Percentiles rank a stretch among this genome's conserved stretches.
Evolutionary conservation across 1,139 yeast species (phyloP).

Genomic region (Zygosaccharomyces pseudobailii): DNA sequence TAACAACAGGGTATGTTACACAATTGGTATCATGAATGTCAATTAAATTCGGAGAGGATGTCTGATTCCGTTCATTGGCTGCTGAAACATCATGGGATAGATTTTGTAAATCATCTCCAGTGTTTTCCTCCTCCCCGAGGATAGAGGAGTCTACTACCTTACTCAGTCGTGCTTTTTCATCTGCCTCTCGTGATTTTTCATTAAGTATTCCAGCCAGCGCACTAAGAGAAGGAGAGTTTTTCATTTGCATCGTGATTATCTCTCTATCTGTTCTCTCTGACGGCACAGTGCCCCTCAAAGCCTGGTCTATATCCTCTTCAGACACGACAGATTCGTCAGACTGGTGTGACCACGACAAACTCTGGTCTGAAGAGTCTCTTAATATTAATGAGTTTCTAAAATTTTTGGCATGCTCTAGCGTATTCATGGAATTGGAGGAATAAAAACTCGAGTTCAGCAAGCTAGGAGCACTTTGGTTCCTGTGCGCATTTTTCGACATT

Average conservation of each 20-base stretch:
- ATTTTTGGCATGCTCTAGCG: conserved; percentile 43
- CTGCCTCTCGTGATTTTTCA: conserved; percentile 33
- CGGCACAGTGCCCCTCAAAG: not conserved
- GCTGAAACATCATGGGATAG: conserved; percentile 11
- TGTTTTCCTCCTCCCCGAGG: conserved; percentile 27
- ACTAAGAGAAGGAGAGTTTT: conserved; percentile 43
- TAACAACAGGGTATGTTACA: conserved; percentile 11
- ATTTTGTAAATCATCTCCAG: conserved; percentile 16
- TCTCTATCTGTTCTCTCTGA: conserved; percentile 12
- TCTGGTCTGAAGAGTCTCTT: conserved; percentile 22
- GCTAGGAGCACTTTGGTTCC: conserved; percentile 5
- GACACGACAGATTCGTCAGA: conserved; percentile 3
- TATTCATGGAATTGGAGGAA: conserved; percentile 32
- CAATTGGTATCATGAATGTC: conserved; percentile 30
- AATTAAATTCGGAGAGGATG: conserved; percentile 33
- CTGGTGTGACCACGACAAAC: conserved; percentile 10
- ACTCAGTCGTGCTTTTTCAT: conserved; percentile 21
- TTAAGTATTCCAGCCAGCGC: conserved; percentile 38
- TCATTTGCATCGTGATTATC: conserved; percentile 33
- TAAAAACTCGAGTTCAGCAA: conserved; percentile 26
- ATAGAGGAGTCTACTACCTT: conserved; percentile 16
- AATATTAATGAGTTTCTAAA: conserved; percentile 47
- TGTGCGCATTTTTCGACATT: not conserved
- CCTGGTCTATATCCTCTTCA: not conserved
- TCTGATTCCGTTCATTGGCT: conserved; percentile 10